Percentiles rank a stretch among this genome's conserved stretches.
phyloP scores from a whole-genome alignment of 352 stramenopile species.

The Phytophthora capsici region DNA sequence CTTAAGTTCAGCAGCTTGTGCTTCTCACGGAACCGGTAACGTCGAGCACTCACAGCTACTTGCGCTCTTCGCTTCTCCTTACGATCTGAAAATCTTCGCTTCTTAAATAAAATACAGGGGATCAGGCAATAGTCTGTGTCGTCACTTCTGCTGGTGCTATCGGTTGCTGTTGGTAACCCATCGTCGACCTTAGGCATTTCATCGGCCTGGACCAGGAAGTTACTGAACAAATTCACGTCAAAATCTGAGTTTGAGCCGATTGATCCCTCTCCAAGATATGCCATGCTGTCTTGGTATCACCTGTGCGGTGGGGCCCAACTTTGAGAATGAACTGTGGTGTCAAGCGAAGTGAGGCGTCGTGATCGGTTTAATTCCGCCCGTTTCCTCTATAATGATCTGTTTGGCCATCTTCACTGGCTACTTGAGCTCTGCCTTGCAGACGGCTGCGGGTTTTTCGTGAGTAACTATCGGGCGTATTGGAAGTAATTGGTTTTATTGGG shows the following conservation, averaged over 20 bases:
- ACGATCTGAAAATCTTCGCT: slow-evolving; percentile 9
- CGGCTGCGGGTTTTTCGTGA: no score
- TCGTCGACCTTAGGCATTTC: slow-evolving; percentile 7
- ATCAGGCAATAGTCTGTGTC: slow-evolving; percentile 7
- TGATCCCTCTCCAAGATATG: slow-evolving; percentile 6
- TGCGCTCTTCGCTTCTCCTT: slow-evolving; percentile 29
- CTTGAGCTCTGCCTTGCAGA: slow-evolving; percentile 48
- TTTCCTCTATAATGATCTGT: slow-evolving; percentile 37
- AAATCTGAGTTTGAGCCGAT: slow-evolving; percentile 11
- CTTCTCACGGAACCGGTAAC: slow-evolving; percentile 45
- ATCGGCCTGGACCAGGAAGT: slow-evolving; percentile 32
- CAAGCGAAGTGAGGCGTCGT: slow-evolving; percentile 25
- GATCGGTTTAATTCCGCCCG: slow-evolving; percentile 15
- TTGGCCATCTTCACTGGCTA: slow-evolving; percentile 45
- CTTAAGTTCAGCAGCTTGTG: slow-evolving; percentile 49
- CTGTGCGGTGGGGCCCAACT: neutral
- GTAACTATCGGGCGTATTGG: no score
- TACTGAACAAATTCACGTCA: slow-evolving; percentile 31
- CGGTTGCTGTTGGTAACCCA: slow-evolving; percentile 1
- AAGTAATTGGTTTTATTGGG: no score
- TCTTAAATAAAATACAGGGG: neutral
- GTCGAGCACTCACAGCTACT: slow-evolving; percentile 30
- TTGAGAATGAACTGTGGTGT: neutral
- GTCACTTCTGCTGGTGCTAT: slow-evolving; percentile 24
- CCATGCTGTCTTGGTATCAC: slow-evolving; percentile 3